phyloP scores from a whole-genome alignment of 2,329 filamentous ascomycete species.

The Acrocalymma vagum region DNA sequence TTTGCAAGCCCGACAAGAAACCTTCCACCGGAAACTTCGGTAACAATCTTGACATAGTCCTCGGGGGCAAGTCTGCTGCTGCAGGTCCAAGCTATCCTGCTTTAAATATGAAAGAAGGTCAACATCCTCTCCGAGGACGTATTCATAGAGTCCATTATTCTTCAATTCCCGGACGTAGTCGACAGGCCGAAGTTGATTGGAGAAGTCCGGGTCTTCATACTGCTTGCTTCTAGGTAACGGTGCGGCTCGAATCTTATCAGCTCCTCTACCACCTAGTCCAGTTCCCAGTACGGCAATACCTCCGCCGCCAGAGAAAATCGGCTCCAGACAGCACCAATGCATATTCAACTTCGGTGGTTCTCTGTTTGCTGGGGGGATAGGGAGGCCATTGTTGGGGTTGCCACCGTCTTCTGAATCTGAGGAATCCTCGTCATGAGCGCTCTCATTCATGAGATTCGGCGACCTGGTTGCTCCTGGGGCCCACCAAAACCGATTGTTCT shows the following conservation, averaged over 20 bases:
- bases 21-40: constrained; percentile 65
- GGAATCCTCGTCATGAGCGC: constrained; percentile 45
- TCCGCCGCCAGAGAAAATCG: constrained; percentile 67
- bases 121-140: constrained; percentile 50
- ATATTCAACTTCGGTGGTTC: constrained; percentile 62
- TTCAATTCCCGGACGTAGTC: constrained; percentile 51
- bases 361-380: constrained; percentile 38
- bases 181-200: constrained; percentile 57
- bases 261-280: constrained; percentile 57
- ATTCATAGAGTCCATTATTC: constrained; percentile 51
- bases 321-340: constrained; percentile 68
- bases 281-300: constrained; percentile 65
- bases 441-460: constrained; percentile 67
- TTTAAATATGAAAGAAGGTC: constrained; percentile 50
- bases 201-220: constrained; percentile 65
- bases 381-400: constrained; percentile 45
- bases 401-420: constrained; percentile 48
- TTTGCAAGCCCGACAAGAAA: constrained; percentile 66
- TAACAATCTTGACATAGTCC: constrained; percentile 67
- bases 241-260: constrained; percentile 64
- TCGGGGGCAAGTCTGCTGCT: constrained; percentile 59
- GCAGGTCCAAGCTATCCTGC: constrained; percentile 53
- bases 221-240: constrained; percentile 63
- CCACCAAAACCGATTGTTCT: constrained; percentile 64
- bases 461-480: constrained; percentile 63